A percentile compares a stretch with the other conserved stretches of the same genome.
phyloP scores from a whole-genome alignment of 352 stramenopile genomes.

The Blastocystis hominis region DNA sequence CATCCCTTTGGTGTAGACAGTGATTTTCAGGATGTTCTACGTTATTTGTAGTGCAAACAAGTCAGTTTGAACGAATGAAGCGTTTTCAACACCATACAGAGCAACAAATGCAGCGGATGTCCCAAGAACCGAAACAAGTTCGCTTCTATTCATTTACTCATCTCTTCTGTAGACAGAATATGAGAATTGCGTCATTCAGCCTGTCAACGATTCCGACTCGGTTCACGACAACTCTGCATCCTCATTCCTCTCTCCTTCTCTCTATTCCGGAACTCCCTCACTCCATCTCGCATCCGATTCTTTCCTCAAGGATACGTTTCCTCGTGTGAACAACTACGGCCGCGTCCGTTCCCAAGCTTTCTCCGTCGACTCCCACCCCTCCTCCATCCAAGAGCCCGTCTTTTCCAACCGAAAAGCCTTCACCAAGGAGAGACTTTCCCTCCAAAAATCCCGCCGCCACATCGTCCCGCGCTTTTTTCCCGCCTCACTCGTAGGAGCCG shows the following conservation, averaged over 20 bases:
- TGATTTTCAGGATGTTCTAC: not conserved
- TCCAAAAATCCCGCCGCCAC: not conserved
- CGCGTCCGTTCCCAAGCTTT: constrained; percentile 10
- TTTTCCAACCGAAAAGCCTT: not conserved
- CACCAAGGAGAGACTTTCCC: not conserved
- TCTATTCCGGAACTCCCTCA: not conserved
- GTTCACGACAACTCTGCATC: not conserved
- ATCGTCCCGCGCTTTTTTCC: not conserved
- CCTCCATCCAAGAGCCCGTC: not conserved
- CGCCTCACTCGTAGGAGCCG: not conserved
- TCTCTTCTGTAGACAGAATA: constrained; percentile 14
- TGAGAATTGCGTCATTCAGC: constrained; percentile 43
- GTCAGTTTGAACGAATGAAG: not conserved
- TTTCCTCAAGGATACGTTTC: not conserved
- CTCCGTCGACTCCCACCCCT: not conserved
- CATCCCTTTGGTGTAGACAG: not conserved
- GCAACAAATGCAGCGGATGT: constrained; percentile 13
- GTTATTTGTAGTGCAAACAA: not conserved
- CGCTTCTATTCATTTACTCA: not conserved
- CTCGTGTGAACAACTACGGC: not conserved
- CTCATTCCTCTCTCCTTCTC: not conserved
- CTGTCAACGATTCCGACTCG: not conserved
- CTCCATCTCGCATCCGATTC: not conserved
- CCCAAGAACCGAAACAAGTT: not conserved
- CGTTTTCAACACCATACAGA: constrained; percentile 39